These are phyloP conservation scores for Oryza punctata DNA, from an alignment of 176 grass and related monocot genomes.

Conservation along the genomic window DNA sequence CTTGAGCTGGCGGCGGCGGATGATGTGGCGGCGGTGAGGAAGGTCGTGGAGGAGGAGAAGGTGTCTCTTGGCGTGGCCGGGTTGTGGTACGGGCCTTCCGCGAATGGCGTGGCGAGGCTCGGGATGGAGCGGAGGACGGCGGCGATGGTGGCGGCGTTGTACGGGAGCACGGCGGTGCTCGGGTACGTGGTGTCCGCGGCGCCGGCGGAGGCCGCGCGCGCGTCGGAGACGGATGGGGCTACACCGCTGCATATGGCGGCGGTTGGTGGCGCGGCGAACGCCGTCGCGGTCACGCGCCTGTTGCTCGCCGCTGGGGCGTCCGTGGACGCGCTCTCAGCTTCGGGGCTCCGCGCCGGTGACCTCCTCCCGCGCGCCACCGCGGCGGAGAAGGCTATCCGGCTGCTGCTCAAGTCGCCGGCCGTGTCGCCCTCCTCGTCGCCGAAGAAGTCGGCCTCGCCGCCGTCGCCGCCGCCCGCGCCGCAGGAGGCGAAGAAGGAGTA, in stretches of 20 bases:
- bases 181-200: constrained; percentile 40
- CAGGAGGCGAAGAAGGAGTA: constrained; percentile 77
- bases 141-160: constrained; percentile 84
- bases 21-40: constrained; percentile 56
- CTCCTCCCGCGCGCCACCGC: constrained; percentile 51
- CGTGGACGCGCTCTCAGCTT: constrained; percentile 43
- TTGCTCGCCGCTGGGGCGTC: constrained; percentile 68
- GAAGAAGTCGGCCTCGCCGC: constrained; percentile 43
- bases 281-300: constrained; percentile 45
- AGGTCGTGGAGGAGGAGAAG: constrained; percentile 58
- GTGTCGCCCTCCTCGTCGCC: constrained; percentile 43
- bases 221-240: constrained; percentile 63
- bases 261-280: constrained; percentile 41
- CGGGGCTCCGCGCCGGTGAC: constrained; percentile 55
- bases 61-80: neutral
- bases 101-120: constrained; percentile 2
- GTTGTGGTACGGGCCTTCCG: constrained; percentile 68
- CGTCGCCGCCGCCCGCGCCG: neutral
- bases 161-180: constrained; percentile 61
- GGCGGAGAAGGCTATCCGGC: constrained; percentile 38
- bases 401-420: constrained; percentile 42
- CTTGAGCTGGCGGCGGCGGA: constrained; percentile 84
- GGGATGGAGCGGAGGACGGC: constrained; percentile 65
- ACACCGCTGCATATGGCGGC: constrained; percentile 76
- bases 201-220: constrained; percentile 51